Evolutionary conservation across 2,329 filamentous ascomycete genomes (phyloP), one percentile per base, ranked within the genome.

Genomic region (Nemania abortiva): DNA sequence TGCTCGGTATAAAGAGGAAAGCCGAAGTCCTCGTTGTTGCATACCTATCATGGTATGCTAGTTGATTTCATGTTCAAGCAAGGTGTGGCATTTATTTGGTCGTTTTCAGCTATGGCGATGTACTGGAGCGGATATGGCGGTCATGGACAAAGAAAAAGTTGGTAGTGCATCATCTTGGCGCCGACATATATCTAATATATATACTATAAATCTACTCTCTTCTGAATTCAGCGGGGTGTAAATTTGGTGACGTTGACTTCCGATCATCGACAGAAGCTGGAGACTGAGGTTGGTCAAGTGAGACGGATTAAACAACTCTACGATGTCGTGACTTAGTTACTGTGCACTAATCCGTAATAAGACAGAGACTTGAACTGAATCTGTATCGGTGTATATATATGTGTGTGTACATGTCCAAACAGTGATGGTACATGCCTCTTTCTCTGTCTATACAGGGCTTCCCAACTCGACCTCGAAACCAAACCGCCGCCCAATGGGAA

Each of bases 81-180:
- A 20, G 42, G 15, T 55, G 22, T 20, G 27, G 59, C 27, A 53
- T 64, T 50, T 66, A 50, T 52, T 59, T 31, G 47, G 56, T 49
- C 20, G 39, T 27, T 53, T 59, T 31, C 39, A 52, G 39, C 15
- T 45, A 34, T 27, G 50, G 34, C 54, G 37, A 42, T 42, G 13
- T 55, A 27, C 18, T 22, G 37, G 22, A 52, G 60, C 31, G 45
- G 18, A 37, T 34, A 39, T 37, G 57, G 50, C 15, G 37, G 52
- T 47, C 24, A 60, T 29, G 45, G 55, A 24, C 39, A 52, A 49
- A 37, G 61, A 31, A 65, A 65, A 68, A 68, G 27, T 45, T 52
- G 39, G 34, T 34, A 53, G 42, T 31, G 62, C 57, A 49, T 65
- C 18, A 52, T 68, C 29, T 53, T 37, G 34, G 27, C 50, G 45